These are phyloP conservation scores for Schizopora paradoxa DNA, from an alignment of 1,284 basidiomycete species.

Conservation along the genomic window DNA sequence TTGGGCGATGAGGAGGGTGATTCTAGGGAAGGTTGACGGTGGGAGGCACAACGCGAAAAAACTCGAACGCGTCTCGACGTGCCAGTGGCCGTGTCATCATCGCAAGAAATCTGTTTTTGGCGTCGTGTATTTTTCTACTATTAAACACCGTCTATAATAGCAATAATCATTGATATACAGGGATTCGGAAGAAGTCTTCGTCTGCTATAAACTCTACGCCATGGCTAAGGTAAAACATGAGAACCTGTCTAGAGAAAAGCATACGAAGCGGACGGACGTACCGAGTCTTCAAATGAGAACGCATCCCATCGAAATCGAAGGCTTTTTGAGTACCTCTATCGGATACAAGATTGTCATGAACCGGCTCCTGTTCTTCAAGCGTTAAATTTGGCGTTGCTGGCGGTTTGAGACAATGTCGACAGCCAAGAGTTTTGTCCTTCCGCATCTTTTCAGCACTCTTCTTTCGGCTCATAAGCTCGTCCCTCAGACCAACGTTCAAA, in stretches of 20 bases:
- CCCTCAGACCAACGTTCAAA: conserved; percentile 26
- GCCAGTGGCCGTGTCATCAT: too few relatives aligned
- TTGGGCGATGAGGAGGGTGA: too few relatives aligned
- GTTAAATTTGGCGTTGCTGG: conserved; percentile 1
- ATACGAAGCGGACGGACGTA: conserved; percentile 29
- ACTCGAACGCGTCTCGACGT: too few relatives aligned
- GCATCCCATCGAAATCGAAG: conserved; percentile 48
- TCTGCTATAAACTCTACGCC: conserved; percentile 28
- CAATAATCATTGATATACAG: too few relatives aligned
- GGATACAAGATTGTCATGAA: conserved; percentile 7
- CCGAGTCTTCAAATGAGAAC: conserved; percentile 56
- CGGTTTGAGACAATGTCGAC: conserved; percentile 43
- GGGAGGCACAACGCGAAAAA: too few relatives aligned
- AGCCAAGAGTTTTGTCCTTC: conserved; percentile 39
- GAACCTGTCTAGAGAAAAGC: conserved; percentile 8
- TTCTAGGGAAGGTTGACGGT: too few relatives aligned
- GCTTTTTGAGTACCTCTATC: conserved; percentile 20
- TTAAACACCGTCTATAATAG: too few relatives aligned
- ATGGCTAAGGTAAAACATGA: conserved; percentile 24
- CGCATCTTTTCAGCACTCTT: conserved; percentile 26
- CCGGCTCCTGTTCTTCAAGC: conserved; percentile 5
- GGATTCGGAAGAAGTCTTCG: conserved; percentile 31
- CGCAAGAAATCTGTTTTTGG: too few relatives aligned
- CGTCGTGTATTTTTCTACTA: too few relatives aligned
- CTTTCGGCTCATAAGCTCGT: conserved; percentile 27